A percentile compares a stretch with the other conserved stretches of the same genome.
Conservation (phyloP, 2,329 filamentous ascomycete genomes). For the Trichoderma sp. region DNA sequence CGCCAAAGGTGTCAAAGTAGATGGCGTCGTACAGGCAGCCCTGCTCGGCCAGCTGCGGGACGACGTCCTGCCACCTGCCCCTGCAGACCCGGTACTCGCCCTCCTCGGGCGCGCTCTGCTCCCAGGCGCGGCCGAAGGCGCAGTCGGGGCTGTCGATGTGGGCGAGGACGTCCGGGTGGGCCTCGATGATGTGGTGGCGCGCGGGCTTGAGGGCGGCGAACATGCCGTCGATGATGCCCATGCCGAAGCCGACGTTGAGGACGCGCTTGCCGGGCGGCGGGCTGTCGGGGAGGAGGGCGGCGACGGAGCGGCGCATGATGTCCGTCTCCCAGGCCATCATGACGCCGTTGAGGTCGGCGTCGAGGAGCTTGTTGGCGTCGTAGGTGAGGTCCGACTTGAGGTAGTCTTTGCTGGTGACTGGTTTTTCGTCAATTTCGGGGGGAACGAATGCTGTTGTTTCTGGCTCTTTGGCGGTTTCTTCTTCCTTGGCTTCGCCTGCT, state of each 20-base stretch:
- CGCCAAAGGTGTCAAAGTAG: slow-evolving; percentile 97
- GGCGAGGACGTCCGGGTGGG: slow-evolving; percentile 74
- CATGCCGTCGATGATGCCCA: slow-evolving; percentile 83
- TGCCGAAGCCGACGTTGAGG: slow-evolving; percentile 86
- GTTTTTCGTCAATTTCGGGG: slow-evolving; percentile 44
- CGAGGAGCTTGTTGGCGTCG: slow-evolving; percentile 67
- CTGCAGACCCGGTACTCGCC: slow-evolving; percentile 72
- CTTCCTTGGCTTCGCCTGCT: background rate
- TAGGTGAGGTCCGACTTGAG: slow-evolving; percentile 68
- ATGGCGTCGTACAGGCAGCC: slow-evolving; percentile 80
- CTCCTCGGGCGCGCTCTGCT: slow-evolving; percentile 55
- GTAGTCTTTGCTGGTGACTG: slow-evolving; percentile 67
- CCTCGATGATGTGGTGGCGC: slow-evolving; percentile 82
- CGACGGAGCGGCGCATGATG: slow-evolving; percentile 79
- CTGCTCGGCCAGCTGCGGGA: slow-evolving; percentile 67
- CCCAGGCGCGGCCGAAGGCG: slow-evolving; percentile 60
- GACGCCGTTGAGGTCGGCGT: slow-evolving; percentile 76
- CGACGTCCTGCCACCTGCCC: slow-evolving; percentile 77
- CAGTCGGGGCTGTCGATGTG: slow-evolving; percentile 57
- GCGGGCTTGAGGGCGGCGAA: slow-evolving; percentile 69
- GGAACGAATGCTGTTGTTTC: slow-evolving; percentile 41
- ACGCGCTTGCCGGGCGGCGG: slow-evolving; percentile 61
- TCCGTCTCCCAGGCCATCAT: slow-evolving; percentile 94
- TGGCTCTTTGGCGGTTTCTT: slow-evolving; percentile 39
- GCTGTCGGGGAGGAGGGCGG: slow-evolving; percentile 58